Conservation (phyloP, 345 rosid species). For the Gossypium sturtianum region DNA sequence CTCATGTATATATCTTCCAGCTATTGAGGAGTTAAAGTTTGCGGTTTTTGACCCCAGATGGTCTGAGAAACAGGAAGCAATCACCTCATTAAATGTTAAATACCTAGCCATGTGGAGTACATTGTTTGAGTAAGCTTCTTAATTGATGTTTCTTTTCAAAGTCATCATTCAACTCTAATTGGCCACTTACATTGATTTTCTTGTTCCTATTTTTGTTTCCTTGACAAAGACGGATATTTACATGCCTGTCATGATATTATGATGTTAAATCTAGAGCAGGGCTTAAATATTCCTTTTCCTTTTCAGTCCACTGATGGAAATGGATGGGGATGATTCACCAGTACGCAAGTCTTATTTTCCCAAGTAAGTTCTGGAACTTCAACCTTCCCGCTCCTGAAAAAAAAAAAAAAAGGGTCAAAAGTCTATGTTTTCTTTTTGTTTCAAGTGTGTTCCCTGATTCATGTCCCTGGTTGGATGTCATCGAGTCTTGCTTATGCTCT, state of each 20-base stretch:
- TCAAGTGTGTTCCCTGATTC: neutral
- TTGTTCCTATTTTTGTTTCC: neutral
- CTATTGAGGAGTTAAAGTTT: conserved; percentile 74
- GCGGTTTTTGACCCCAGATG: conserved; percentile 56
- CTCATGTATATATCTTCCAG: conserved; percentile 34
- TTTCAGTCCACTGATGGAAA: conserved; percentile 36
- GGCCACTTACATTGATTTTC: neutral
- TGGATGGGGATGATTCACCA: conserved; percentile 37
- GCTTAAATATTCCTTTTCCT: conserved; percentile 1
- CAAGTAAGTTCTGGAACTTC: conserved; percentile 38
- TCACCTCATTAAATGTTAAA: conserved; percentile 55
- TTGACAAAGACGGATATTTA: neutral
- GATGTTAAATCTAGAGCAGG: neutral
- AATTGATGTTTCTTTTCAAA: neutral
- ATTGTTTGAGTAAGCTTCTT: conserved; percentile 49
- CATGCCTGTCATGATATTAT: neutral
- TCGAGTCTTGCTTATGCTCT: neutral
- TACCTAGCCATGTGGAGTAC: conserved; percentile 52
- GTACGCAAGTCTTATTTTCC: conserved; percentile 59
- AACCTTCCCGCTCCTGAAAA: neutral
- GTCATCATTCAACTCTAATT: neutral
- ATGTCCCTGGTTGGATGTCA: neutral
- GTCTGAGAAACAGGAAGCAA: conserved; percentile 60
- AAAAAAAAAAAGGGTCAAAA: neutral
- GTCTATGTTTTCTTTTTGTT: neutral